Conservation (phyloP, 139 green algal genomes). For the Eudorina sp. region DNA sequence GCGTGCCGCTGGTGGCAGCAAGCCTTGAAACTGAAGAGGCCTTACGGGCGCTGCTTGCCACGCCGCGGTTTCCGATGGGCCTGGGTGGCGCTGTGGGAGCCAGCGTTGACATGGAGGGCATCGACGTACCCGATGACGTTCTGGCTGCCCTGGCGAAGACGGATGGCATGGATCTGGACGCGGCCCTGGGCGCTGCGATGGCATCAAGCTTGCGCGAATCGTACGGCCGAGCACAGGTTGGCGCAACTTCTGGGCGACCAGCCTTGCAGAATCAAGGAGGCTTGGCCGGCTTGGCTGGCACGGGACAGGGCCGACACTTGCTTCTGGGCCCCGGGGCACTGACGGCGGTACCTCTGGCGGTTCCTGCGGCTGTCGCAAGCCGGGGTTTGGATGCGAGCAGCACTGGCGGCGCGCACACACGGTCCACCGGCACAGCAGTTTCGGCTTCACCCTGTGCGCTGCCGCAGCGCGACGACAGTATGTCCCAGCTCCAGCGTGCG, state of each 20-base stretch:
- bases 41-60: slow-evolving; percentile 24
- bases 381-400: not conserved
- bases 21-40: slow-evolving; percentile 42
- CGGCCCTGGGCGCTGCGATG: not conserved
- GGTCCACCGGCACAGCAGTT: not conserved
- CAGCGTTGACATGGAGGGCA: not conserved
- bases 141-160: slow-evolving; percentile 3
- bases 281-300: not conserved
- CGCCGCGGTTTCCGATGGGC: not conserved
- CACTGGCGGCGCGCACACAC: not conserved
- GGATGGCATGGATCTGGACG: slow-evolving; percentile 16
- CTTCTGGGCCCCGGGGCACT: not conserved
- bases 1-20: not conserved
- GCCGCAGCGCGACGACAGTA: not conserved
- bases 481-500: not conserved
- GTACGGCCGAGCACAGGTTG: too few species aligned
- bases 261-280: not conserved
- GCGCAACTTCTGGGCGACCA: not conserved
- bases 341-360: not conserved
- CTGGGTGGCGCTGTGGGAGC: not conserved
- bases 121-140: slow-evolving; percentile 33
- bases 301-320: not conserved
- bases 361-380: not conserved
- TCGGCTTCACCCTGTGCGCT: not conserved
- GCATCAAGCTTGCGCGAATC: not conserved